phyloP scores from a whole-genome alignment of 2,329 filamentous ascomycete species.

The Parascedosporium putredinis region DNA sequence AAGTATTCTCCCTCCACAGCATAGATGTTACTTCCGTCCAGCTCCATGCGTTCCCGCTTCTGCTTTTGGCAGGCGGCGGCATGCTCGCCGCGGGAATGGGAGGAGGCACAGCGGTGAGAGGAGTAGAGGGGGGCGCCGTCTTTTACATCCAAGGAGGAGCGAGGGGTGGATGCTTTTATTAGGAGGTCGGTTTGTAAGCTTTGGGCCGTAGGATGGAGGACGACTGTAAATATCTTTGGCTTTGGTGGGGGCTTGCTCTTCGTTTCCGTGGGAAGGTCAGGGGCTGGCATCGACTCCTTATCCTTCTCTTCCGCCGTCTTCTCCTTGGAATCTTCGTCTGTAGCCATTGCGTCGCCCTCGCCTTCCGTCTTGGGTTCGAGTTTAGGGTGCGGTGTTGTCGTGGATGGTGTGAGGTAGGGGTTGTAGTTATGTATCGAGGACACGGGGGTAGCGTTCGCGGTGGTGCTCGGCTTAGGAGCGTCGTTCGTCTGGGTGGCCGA shows the following conservation, averaged over 20 bases:
- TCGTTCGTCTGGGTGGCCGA: conserved; percentile 52
- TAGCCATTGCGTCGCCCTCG: conserved; percentile 10
- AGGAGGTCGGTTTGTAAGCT: conserved; percentile 66
- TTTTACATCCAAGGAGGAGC: conserved; percentile 8
- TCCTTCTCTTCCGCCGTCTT: conserved; percentile 31
- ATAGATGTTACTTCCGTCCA: conserved; percentile 64
- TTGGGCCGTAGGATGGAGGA: conserved; percentile 74
- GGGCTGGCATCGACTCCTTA: conserved; percentile 49
- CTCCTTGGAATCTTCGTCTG: conserved; percentile 25
- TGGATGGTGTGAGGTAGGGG: conserved; percentile 79
- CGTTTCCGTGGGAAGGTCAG: conserved; percentile 28
- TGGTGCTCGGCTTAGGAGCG: conserved; percentile 35
- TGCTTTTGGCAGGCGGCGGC: conserved; percentile 54
- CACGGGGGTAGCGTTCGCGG: conserved; percentile 51
- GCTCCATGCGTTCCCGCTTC: conserved; percentile 62
- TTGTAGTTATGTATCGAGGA: conserved; percentile 93
- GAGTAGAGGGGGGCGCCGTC: conserved; percentile 51
- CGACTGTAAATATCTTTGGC: conserved; percentile 62
- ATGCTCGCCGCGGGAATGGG: conserved; percentile 51
- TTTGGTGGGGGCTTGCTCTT: conserved; percentile 39
- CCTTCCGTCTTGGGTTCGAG: conserved; percentile 32
- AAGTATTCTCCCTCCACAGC: conserved; percentile 69
- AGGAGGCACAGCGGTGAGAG: conserved; percentile 46
- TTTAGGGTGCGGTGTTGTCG: conserved; percentile 66
- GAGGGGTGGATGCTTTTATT: conserved; percentile 11